phyloP scores from a whole-genome alignment of 495 filamentous ascomycete genomes.

The Astrothelium subdiscretum region DNA sequence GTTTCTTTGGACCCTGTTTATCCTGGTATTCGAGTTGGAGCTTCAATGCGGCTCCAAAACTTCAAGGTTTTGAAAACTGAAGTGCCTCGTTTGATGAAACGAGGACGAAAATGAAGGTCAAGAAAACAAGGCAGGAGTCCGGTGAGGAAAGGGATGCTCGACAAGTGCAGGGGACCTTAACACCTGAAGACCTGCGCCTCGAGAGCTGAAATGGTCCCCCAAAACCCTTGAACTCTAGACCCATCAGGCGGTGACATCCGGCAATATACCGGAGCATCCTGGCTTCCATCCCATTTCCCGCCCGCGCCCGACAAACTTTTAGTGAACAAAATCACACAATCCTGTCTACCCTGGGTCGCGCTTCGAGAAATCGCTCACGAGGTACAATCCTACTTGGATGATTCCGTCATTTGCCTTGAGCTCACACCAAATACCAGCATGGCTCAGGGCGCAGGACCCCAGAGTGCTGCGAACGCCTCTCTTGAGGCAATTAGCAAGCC shows the following conservation, averaged over 20 bases:
- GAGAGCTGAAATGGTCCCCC: background rate
- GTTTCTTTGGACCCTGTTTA: background rate
- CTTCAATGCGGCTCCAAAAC: background rate
- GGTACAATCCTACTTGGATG: background rate
- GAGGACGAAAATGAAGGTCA: background rate
- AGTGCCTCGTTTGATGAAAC: background rate
- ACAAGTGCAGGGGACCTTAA: background rate
- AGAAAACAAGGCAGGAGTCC: background rate
- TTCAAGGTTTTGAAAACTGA: background rate
- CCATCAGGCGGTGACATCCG: background rate
- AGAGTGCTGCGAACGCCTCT: background rate
- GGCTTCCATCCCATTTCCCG: background rate
- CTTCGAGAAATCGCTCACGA: background rate
- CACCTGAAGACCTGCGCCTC: background rate
- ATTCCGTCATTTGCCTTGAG: background rate
- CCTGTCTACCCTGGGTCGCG: background rate
- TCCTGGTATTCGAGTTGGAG: background rate
- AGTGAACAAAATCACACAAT: too few relatives aligned
- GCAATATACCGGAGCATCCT: background rate
- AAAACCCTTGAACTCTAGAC: background rate
- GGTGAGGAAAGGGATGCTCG: background rate
- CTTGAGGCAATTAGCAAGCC: constrained; percentile 55
- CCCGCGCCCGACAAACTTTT: too few relatives aligned
- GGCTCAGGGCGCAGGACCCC: background rate
- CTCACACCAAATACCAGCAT: background rate